A percentile compares a stretch with the other conserved stretches of the same genome.
These are phyloP conservation scores for Candida anutae DNA, from an alignment of 1,139 yeast genomes.

Conservation along the genomic window DNA sequence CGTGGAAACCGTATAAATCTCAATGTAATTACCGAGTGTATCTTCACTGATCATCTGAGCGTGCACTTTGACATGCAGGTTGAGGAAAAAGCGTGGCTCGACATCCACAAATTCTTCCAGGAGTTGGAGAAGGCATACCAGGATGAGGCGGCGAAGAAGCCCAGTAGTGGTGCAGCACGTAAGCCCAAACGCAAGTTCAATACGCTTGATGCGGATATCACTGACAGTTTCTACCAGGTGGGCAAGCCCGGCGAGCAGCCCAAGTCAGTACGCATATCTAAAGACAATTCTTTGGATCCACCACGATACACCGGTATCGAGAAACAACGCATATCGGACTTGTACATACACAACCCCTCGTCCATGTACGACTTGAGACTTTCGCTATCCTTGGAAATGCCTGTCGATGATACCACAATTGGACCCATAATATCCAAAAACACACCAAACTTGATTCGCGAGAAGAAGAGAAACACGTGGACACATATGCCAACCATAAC, in stretches of 20 bases:
- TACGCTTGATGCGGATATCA: constrained; percentile 32
- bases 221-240: constrained; percentile 33
- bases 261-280: constrained; percentile 53
- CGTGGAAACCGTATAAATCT: constrained; percentile 59
- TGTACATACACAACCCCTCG: constrained; percentile 69
- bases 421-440: constrained; percentile 29
- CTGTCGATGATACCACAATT: constrained; percentile 49
- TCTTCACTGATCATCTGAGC: constrained; percentile 49
- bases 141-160: constrained; percentile 24
- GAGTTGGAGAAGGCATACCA: constrained; percentile 44
- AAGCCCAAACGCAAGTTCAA: constrained; percentile 34
- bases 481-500: constrained; percentile 64
- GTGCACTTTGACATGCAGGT: constrained; percentile 66
- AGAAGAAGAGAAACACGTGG: constrained; percentile 57
- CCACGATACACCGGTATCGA: constrained; percentile 65
- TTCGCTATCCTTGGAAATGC: constrained; percentile 70
- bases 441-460: constrained; percentile 46
- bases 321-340: constrained; percentile 63
- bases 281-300: constrained; percentile 51
- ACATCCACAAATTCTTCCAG: constrained; percentile 48
- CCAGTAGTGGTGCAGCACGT: constrained; percentile 5
- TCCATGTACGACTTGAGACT: constrained; percentile 70
- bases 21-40: constrained; percentile 72
- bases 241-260: constrained; percentile 46
- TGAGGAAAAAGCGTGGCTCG: constrained; percentile 59